Evolutionary conservation across 345 rosid genomes (phyloP), one percentile per base, ranked within the genome.

Genomic region (Luvunga scandens): DNA sequence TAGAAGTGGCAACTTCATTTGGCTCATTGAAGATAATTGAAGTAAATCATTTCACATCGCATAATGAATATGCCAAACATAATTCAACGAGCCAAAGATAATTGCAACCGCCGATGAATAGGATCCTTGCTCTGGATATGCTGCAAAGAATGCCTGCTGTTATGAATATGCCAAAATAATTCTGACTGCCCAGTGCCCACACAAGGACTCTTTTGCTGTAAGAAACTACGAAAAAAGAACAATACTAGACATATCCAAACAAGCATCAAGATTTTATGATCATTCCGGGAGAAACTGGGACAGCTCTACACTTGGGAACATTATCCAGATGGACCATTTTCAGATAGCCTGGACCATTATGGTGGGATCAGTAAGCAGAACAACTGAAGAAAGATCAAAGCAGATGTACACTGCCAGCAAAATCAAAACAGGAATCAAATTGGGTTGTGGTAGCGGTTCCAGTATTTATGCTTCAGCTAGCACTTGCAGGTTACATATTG

Each of bases 81-180:
- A 39, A 9, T 39, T 39, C 45, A 9, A 12, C 1, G 1, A 45
- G 18, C 50, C 50, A 45, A 45, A 2, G 50, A 3, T 42, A 12
- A 3, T 12, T 42, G 50, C 48, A 13, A 1, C 13, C 48, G 2
- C 48, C 13, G 48, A 50, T 50, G 56, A 18, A 50, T 16, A 50
- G 7, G 22, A 16, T 16, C 0, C 22, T 19, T 19, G 1, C 18
- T 39, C 8, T 13, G 55, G 19, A 22, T 68, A 38, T 18, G 69
- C 71, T 22, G 10, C 27, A 1, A 45, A 36, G 16, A 19, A 36
- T 34, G 28, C 50, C 42, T 24, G 3, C 2, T 5, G 5, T 16
- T 27, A 69, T 70, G 73, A 50, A 70, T 70, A 70, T 70, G 73
- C 73, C 61, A 50, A 70, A 27, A 70, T 8, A 69, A 69, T 69